A percentile compares a stretch with the other conserved stretches of the same genome.
Conservation (phyloP, 1,139 yeast genomes). For the Pneumocystis murina region DNA sequence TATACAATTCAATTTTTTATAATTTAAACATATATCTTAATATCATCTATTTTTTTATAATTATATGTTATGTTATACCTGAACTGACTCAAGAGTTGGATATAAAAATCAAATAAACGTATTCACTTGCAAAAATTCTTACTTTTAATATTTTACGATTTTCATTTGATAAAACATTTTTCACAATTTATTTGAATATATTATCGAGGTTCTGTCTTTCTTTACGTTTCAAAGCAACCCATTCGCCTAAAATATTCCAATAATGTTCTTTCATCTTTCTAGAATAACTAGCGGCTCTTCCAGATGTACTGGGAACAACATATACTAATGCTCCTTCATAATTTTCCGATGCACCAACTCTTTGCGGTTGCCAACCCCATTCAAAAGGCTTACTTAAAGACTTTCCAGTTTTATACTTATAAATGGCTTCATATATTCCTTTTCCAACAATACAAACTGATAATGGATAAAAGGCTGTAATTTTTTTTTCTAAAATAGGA, state of each 20-base stretch:
- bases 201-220: not conserved
- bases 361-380: slow-evolving; percentile 40
- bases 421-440: slow-evolving; percentile 60
- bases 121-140: not conserved
- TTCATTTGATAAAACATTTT: not conserved
- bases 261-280: slow-evolving; percentile 32
- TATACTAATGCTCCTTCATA: slow-evolving; percentile 23
- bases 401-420: slow-evolving; percentile 25
- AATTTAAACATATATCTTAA: not conserved
- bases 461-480: slow-evolving; percentile 28
- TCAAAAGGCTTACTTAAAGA: slow-evolving; percentile 20
- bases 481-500: slow-evolving; percentile 36
- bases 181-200: not conserved
- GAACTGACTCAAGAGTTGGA: not conserved
- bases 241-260: slow-evolving; percentile 32
- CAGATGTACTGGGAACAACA: slow-evolving; percentile 65
- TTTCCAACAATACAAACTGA: slow-evolving; percentile 52
- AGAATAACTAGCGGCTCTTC: slow-evolving; percentile 46
- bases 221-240: slow-evolving; percentile 7
- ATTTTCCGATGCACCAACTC: slow-evolving; percentile 9
- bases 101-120: not conserved
- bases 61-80: not conserved
- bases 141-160: not conserved
- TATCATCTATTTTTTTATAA: not conserved
- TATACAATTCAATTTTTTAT: not conserved